phyloP scores from a whole-genome alignment of 805 yeast genomes.

The Brettanomyces anomalus region DNA sequence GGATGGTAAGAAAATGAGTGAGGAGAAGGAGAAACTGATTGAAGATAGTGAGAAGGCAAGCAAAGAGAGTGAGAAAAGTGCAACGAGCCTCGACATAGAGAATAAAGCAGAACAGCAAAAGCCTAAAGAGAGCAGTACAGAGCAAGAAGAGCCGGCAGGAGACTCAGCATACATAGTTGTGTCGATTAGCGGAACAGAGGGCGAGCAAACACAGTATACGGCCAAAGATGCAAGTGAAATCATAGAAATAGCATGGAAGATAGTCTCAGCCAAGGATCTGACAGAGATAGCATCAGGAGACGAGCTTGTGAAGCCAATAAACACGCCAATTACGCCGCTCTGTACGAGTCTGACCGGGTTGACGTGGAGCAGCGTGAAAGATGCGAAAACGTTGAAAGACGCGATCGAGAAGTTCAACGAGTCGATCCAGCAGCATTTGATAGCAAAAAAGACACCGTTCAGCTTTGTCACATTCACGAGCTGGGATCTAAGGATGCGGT shows the following conservation, averaged over 20 bases:
- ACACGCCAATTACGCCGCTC: conserved; percentile 55
- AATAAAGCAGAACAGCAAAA: no score
- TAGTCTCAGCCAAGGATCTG: conserved; percentile 46
- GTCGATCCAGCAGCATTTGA: conserved; percentile 35
- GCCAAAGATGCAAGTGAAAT: conserved; percentile 62
- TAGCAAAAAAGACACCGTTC: conserved; percentile 39
- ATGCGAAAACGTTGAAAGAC: conserved; percentile 40
- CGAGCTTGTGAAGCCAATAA: conserved; percentile 48
- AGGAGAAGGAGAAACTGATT: no score
- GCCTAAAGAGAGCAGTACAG: no score
- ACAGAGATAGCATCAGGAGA: conserved; percentile 34
- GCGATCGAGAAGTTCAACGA: conserved; percentile 43
- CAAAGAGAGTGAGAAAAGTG: no score
- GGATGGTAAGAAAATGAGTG: no score
- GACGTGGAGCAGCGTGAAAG: conserved; percentile 52
- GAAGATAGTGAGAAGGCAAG: no score
- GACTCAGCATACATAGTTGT: conserved; percentile 41
- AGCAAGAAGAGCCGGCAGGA: no score
- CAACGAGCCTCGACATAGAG: no score
- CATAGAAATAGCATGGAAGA: conserved; percentile 58
- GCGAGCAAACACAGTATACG: conserved; percentile 48
- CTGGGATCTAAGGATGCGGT: conserved; percentile 66
- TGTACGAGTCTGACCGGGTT: conserved; percentile 44
- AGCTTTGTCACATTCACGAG: conserved; percentile 56
- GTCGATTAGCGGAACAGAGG: conserved; percentile 58